Base-by-base conservation (phyloP, 768 basidiomycete genomes). In the Vararia minispora region DNA sequence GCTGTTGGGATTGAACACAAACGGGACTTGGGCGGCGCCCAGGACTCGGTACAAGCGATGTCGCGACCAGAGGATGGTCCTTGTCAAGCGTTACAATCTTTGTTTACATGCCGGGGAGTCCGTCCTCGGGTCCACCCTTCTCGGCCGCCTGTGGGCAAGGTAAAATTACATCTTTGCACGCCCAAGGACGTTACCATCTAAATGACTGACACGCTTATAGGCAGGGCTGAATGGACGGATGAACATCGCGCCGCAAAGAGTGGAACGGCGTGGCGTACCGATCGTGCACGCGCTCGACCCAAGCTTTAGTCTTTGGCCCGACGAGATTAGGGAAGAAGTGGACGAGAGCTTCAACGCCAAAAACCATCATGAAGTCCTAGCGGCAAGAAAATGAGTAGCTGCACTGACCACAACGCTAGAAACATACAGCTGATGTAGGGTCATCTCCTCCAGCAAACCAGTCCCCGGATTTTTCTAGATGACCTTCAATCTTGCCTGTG, bases 361-460 rank as follows among this genome's bases (percentile, higher is more conserved):
- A 68, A 24, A 53, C 45, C 62, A 68, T 64, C 57, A 61, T 58
- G 51, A 57, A 68, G 46, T 70, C 68, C n/a, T n/a, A n/a, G n/a
- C n/a, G n/a, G n/a, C n/a, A n/a, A n/a, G n/a, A n/a, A n/a, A n/a
- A n/a, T n/a, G n/a, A n/a, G n/a, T n/a, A n/a, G n/a, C n/a, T n/a
- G n/a, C n/a, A n/a, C n/a, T n/a, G n/a, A n/a, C n/a, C n/a, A n/a
- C n/a, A n/a, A n/a, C n/a, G n/a, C n/a, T n/a, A n/a, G n/a, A n/a
- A n/a, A n/a, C n/a, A n/a, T n/a, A n/a, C n/a, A 13, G 68, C 63
- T 16, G 59, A 40, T 18, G 68, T 67, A 13, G 63, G 61, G 20
- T 58, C 54, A 12, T 54, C 42, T 12, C 61, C 63, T 12, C 59
- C 66, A 6, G 65, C 64, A 27, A 62, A 54, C 52, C 52, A 60